A percentile compares a stretch with the other conserved stretches of the same genome.
These are phyloP conservation scores for Fusarium euwallaceae DNA, from an alignment of 2,329 filamentous ascomycete genomes.

Conservation along the genomic window DNA sequence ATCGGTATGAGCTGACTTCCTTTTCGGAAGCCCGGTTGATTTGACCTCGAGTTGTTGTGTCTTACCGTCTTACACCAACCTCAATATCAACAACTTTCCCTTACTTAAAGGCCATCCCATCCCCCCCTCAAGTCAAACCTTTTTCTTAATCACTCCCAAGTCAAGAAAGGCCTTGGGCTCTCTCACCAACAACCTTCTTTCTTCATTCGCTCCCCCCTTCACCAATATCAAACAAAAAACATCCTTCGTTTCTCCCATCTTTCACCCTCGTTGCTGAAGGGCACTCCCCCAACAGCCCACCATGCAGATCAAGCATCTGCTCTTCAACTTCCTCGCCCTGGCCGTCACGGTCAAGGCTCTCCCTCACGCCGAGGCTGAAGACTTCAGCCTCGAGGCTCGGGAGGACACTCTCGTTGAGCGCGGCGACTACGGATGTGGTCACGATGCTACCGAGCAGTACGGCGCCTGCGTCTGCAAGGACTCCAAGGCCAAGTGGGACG, in stretches of 20 bases:
- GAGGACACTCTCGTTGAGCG: conserved; percentile 25
- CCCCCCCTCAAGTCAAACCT: background rate
- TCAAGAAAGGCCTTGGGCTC: conserved; percentile 35
- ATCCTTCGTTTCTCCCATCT: conserved; percentile 11
- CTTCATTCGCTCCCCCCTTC: conserved; percentile 24
- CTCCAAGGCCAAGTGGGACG: conserved; percentile 3
- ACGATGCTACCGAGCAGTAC: conserved; percentile 24
- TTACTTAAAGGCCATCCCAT: conserved; percentile 35
- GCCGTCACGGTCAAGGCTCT: conserved; percentile 39
- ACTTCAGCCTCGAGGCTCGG: conserved; percentile 35
- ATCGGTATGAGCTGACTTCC: conserved; percentile 36
- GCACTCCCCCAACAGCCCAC: conserved; percentile 26
- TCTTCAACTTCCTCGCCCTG: conserved; percentile 37
- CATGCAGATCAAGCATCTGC: conserved; percentile 40
- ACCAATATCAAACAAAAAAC: conserved; percentile 9
- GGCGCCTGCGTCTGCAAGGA: conserved; percentile 22
- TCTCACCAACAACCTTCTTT: conserved; percentile 13
- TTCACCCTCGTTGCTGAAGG: conserved; percentile 18
- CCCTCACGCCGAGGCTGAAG: conserved; percentile 15
- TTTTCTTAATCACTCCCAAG: conserved; percentile 29
- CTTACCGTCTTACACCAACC: background rate
- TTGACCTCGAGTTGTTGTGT: background rate
- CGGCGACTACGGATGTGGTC: conserved; percentile 16
- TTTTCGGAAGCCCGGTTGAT: conserved; percentile 15
- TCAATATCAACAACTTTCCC: background rate